A percentile compares a stretch with the other conserved stretches of the same genome.
Conservation (phyloP, 2,329 filamentous ascomycete species). For the Alternaria arborescens region DNA sequence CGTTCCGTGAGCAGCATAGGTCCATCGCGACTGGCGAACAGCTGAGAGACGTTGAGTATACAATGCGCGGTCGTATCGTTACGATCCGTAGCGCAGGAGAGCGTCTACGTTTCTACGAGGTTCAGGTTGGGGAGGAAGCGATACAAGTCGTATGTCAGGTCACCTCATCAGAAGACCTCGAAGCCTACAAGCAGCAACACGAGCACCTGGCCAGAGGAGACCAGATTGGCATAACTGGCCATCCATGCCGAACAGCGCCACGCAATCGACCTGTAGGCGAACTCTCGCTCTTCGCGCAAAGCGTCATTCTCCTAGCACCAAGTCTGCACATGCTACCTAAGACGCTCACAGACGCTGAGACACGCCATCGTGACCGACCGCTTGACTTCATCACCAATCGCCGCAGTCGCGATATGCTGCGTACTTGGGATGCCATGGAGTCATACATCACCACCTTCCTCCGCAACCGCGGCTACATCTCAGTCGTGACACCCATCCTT, state of each 20-base stretch:
- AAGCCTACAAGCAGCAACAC: conserved; percentile 1
- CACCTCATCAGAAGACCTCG: neutral
- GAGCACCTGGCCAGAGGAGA: neutral
- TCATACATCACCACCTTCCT: conserved; percentile 89
- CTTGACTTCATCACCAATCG: conserved; percentile 98
- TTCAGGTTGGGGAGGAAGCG: neutral
- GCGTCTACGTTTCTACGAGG: neutral
- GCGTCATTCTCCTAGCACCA: conserved; percentile 85
- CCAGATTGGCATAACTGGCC: conserved; percentile 78
- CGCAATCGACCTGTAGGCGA: conserved; percentile 91
- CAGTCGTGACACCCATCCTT: conserved; percentile 96
- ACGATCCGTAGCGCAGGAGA: conserved; percentile 1
- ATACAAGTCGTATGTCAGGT: neutral
- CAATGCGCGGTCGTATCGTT: neutral
- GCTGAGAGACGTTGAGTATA: neutral
- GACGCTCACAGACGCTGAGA: conserved; percentile 88
- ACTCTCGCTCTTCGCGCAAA: conserved; percentile 88
- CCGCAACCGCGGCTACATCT: conserved; percentile 84
- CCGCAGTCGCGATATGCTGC: conserved; percentile 79
- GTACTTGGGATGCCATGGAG: conserved; percentile 86
- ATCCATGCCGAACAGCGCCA: conserved; percentile 83
- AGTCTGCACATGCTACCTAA: conserved; percentile 91
- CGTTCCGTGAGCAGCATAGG: neutral
- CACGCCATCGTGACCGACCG: conserved; percentile 90
- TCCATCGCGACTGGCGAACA: neutral